Percentiles rank a stretch among this genome's conserved stretches.
These are phyloP conservation scores for Phytophthora sp. DNA, from an alignment of 352 stramenopile genomes.

Conservation along the genomic window DNA sequence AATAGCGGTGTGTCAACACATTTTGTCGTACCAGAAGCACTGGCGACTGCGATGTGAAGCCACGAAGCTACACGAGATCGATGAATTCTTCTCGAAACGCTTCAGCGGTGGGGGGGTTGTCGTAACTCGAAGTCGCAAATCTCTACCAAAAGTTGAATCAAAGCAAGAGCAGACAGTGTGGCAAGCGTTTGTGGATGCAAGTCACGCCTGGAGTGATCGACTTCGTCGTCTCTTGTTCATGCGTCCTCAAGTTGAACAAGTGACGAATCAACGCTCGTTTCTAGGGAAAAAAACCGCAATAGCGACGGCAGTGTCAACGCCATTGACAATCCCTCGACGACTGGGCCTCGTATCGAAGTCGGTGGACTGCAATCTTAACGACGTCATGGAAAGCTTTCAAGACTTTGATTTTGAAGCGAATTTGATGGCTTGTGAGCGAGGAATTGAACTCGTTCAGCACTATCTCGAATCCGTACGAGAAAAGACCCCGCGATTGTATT, in stretches of 20 bases:
- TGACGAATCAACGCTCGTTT: neutral
- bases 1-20: conserved; percentile 39
- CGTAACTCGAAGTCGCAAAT: conserved; percentile 17
- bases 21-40: conserved; percentile 50
- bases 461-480: conserved; percentile 49
- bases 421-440: conserved; percentile 46
- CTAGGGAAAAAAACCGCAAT: conserved; percentile 15
- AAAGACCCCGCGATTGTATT: conserved; percentile 49
- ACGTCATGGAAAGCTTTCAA: conserved; percentile 52
- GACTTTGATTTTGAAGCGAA: conserved; percentile 61
- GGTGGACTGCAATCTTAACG: conserved; percentile 45
- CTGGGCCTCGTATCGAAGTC: conserved; percentile 15
- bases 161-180: conserved; percentile 37
- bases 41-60: conserved; percentile 56
- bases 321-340: conserved; percentile 9
- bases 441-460: conserved; percentile 40
- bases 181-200: conserved; percentile 42
- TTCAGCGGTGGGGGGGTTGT: conserved; percentile 25
- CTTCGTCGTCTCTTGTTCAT: conserved; percentile 56
- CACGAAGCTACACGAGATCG: conserved; percentile 59
- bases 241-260: conserved; percentile 16
- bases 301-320: neutral
- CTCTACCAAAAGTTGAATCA: conserved; percentile 12
- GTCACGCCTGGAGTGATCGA: conserved; percentile 48
- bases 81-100: conserved; percentile 59